These are phyloP conservation scores for Trichoderma guizhouense DNA, from an alignment of 2,329 filamentous ascomycete genomes.

Conservation along the genomic window DNA sequence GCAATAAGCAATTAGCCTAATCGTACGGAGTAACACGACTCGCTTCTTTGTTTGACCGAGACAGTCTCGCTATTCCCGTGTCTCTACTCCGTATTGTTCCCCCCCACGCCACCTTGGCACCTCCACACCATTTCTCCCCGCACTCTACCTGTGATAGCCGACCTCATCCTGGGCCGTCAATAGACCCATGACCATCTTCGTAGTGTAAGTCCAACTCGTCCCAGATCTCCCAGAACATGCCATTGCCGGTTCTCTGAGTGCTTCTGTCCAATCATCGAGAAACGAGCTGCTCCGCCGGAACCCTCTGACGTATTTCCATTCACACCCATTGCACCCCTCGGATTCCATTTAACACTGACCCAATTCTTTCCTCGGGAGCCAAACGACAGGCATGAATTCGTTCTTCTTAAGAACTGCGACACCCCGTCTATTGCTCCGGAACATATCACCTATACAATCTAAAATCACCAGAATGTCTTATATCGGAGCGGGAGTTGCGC, in stretches of 20 bases:
- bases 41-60: neutral
- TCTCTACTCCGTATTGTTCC: neutral
- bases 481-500: neutral
- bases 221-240: neutral
- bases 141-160: neutral
- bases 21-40: neutral
- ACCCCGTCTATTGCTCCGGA: neutral
- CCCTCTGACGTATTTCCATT: neutral
- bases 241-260: neutral
- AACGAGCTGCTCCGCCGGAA: neutral
- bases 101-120: neutral
- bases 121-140: neutral
- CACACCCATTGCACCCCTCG: neutral
- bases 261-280: neutral
- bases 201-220: neutral
- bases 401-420: neutral
- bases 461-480: constrained; percentile 8
- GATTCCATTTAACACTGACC: neutral
- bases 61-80: neutral
- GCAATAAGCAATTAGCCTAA: neutral
- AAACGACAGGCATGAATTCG: neutral
- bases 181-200: neutral
- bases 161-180: neutral
- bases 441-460: neutral
- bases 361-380: neutral